Conservation (phyloP, 129 eudicot species). For the Calendula officinalis region DNA sequence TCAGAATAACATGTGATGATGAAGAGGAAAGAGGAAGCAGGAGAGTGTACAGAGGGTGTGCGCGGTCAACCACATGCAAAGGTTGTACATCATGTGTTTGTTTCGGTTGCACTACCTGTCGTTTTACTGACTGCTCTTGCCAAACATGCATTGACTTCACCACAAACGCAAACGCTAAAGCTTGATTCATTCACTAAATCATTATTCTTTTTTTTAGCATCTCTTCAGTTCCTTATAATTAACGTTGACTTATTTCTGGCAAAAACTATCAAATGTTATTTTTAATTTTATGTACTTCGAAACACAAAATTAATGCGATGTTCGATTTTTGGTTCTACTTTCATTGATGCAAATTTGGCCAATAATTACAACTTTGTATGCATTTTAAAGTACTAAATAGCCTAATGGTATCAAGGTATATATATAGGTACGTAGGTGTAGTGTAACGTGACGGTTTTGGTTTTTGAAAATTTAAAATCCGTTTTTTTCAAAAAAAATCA, state of each 20-base stretch:
- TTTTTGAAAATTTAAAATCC: too few species aligned
- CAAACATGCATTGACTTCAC: constrained; percentile 75
- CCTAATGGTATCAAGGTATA: too few species aligned
- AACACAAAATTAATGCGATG: constrained; percentile 11
- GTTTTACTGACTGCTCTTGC: constrained; percentile 71
- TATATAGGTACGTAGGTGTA: too few species aligned
- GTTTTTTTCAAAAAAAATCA: too few species aligned
- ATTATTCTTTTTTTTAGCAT: constrained; percentile 4
- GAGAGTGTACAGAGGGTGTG: constrained; percentile 66
- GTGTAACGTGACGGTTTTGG: too few species aligned
- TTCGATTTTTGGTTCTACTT: not conserved
- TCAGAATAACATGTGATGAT: constrained; percentile 60
- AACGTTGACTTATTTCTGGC: not conserved
- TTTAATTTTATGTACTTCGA: constrained; percentile 10
- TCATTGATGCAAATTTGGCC: not conserved
- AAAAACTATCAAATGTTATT: not conserved
- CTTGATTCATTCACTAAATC: constrained; percentile 10
- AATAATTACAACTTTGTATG: too few species aligned
- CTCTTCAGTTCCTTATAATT: not conserved
- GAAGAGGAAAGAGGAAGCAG: constrained; percentile 85
- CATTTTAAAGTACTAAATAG: too few species aligned
- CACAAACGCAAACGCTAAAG: constrained; percentile 37
- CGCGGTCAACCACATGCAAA: constrained; percentile 51
- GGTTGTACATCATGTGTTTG: constrained; percentile 89
- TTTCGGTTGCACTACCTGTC: constrained; percentile 70